Conservation (phyloP, 1,139 yeast genomes). For the Suhomyces bolitotheri region DNA sequence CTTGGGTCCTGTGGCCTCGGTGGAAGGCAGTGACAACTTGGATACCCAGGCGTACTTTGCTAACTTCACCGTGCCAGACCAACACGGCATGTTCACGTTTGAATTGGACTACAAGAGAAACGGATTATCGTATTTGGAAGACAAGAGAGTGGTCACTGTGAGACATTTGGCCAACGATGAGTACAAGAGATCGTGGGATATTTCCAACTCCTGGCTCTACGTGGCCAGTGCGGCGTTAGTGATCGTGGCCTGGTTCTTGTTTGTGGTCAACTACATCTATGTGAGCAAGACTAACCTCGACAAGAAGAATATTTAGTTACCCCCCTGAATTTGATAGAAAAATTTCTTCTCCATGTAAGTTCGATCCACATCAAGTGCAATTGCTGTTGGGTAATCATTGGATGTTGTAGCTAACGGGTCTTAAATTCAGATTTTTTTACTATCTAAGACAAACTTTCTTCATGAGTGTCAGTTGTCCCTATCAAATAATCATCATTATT, state of each 20-base stretch:
- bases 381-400: too few species aligned
- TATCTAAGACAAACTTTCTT: conserved; percentile 24
- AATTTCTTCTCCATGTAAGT: too few species aligned
- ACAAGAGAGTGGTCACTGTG: conserved; percentile 72
- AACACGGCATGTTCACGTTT: conserved; percentile 95
- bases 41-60: conserved; percentile 39
- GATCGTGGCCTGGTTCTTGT: conserved; percentile 70
- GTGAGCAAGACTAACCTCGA: conserved; percentile 33
- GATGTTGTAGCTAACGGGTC: too few species aligned
- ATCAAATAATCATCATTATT: conserved; percentile 30
- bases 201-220: conserved; percentile 92
- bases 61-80: conserved; percentile 81
- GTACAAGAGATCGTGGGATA: conserved; percentile 90
- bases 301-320: conserved; percentile 35
- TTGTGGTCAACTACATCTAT: conserved; percentile 66
- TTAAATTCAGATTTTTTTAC: conserved; percentile 21
- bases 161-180: conserved; percentile 97
- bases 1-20: conserved; percentile 41
- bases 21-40: conserved; percentile 48
- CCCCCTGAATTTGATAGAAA: too few species aligned
- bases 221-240: conserved; percentile 71
- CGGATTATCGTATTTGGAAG: conserved; percentile 71
- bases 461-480: conserved; percentile 42
- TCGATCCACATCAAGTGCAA: too few species aligned
- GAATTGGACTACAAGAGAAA: conserved; percentile 74